Percentiles rank a stretch among this genome's conserved stretches.
phyloP scores from a whole-genome alignment of 257 asterid genomes.

The Lycium barbarum region DNA sequence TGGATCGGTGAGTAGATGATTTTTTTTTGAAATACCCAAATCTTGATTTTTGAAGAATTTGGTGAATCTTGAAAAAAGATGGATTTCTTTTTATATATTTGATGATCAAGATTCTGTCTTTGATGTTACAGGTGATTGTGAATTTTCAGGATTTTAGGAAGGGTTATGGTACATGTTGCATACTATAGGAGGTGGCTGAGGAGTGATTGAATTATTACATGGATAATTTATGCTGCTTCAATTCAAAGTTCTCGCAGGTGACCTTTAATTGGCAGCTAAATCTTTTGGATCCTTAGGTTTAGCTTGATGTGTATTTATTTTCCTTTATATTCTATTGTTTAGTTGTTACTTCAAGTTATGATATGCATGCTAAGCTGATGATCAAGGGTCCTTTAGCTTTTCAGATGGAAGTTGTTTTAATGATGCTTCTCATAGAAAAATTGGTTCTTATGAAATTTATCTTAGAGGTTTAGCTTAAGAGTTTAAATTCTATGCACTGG shows the following conservation, averaged over 20 bases:
- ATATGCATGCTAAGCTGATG: neutral
- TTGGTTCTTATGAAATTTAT: neutral
- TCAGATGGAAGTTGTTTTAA: neutral
- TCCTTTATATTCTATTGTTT: constrained; percentile 3
- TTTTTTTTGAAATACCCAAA: constrained; percentile 32
- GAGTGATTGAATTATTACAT: constrained; percentile 47
- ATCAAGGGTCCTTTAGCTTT: neutral
- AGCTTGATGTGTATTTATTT: constrained; percentile 22
- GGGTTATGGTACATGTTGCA: constrained; percentile 56
- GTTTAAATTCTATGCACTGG: neutral
- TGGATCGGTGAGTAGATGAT: constrained; percentile 64
- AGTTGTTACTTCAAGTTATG: neutral
- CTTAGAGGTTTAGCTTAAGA: neutral
- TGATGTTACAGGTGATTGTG: constrained; percentile 59
- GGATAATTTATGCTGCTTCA: constrained; percentile 81
- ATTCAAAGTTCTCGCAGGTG: constrained; percentile 57
- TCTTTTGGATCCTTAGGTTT: constrained; percentile 23
- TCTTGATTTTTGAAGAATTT: constrained; percentile 37
- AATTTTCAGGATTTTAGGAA: constrained; percentile 36
- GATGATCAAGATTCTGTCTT: constrained; percentile 43
- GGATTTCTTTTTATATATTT: constrained; percentile 40
- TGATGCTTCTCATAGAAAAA: neutral
- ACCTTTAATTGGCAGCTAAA: constrained; percentile 32
- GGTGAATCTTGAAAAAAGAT: constrained; percentile 39
- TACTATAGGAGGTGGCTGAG: constrained; percentile 50